Conservation (phyloP, 257 asterid genomes). For the Verbena officinalis region DNA sequence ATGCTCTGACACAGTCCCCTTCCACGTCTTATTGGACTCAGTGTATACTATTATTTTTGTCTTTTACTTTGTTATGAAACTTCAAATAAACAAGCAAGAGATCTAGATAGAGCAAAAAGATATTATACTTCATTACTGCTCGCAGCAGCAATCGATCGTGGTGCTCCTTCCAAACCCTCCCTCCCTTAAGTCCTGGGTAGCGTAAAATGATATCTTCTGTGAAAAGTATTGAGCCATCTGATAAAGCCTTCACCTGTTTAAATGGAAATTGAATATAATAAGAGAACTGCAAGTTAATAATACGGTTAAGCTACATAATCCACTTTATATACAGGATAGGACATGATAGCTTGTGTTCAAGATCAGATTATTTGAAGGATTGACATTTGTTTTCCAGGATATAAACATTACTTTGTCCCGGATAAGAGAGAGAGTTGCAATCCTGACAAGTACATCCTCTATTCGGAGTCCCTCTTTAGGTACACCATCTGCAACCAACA, state of each 20-base stretch:
- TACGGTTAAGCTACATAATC: slow-evolving; percentile 13
- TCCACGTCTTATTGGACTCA: slow-evolving; percentile 12
- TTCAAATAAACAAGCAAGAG: slow-evolving; percentile 18
- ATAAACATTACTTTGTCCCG: slow-evolving; percentile 73
- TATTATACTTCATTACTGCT: slow-evolving; percentile 77
- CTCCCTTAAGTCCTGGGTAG: slow-evolving; percentile 82
- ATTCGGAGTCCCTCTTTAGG: slow-evolving; percentile 95
- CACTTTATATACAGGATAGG: slow-evolving; percentile 1
- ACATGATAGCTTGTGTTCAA: slow-evolving; percentile 4
- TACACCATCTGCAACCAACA: slow-evolving; percentile 81
- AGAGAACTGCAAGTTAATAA: slow-evolving; percentile 5
- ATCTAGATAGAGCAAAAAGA: slow-evolving; percentile 17
- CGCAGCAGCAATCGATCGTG: slow-evolving; percentile 77
- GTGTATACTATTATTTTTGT: slow-evolving; percentile 15
- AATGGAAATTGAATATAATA: slow-evolving; percentile 25
- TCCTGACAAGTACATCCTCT: slow-evolving; percentile 85
- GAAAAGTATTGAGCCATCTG: slow-evolving; percentile 62
- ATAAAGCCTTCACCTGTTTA: slow-evolving; percentile 63
- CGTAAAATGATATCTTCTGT: slow-evolving; percentile 66
- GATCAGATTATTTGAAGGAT: not conserved
- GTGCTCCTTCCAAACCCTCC: slow-evolving; percentile 83
- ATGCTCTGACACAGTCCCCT: slow-evolving; percentile 5
- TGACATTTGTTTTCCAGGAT: slow-evolving; percentile 1
- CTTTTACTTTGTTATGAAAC: slow-evolving; percentile 18
- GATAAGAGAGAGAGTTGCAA: slow-evolving; percentile 66